Evolutionary conservation across 345 rosid species (phyloP).

Genomic region (Noccaea bulbosa): DNA sequence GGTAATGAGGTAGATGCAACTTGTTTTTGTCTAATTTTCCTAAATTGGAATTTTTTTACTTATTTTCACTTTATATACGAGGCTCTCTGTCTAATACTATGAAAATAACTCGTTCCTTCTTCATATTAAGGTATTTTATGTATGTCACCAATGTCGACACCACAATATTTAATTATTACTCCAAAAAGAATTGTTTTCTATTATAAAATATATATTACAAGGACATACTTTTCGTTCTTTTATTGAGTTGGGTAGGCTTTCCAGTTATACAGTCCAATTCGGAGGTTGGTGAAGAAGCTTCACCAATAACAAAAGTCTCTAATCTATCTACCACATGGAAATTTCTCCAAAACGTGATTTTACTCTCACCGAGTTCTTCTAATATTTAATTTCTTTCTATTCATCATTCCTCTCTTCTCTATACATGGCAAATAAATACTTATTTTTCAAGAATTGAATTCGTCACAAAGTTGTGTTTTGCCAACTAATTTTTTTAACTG

Average conservation of each 20-base stretch:
- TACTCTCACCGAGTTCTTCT: constrained; percentile 22
- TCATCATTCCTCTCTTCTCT: background rate
- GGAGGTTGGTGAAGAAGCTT: constrained; percentile 36
- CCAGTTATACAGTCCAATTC: constrained; percentile 18
- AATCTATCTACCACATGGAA: constrained; percentile 20
- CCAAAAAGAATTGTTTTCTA: background rate
- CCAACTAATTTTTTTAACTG: background rate
- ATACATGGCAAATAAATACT: background rate
- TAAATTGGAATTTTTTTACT: no score
- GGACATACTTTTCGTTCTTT: constrained; percentile 10
- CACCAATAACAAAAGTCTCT: constrained; percentile 18
- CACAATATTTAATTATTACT: background rate
- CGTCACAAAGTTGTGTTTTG: constrained; percentile 11
- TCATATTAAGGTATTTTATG: no score
- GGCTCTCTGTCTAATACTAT: no score
- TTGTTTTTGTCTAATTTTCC: no score
- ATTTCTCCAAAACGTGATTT: constrained; percentile 29
- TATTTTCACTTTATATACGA: no score
- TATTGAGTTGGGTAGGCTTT: constrained; percentile 18
- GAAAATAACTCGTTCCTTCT: no score
- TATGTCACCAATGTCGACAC: constrained; percentile 9
- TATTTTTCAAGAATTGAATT: background rate
- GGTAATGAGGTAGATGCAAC: no score
- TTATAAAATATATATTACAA: background rate
- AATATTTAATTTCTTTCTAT: background rate